phyloP scores from a whole-genome alignment of 139 green algal species.

The Chlorella ohadii region DNA sequence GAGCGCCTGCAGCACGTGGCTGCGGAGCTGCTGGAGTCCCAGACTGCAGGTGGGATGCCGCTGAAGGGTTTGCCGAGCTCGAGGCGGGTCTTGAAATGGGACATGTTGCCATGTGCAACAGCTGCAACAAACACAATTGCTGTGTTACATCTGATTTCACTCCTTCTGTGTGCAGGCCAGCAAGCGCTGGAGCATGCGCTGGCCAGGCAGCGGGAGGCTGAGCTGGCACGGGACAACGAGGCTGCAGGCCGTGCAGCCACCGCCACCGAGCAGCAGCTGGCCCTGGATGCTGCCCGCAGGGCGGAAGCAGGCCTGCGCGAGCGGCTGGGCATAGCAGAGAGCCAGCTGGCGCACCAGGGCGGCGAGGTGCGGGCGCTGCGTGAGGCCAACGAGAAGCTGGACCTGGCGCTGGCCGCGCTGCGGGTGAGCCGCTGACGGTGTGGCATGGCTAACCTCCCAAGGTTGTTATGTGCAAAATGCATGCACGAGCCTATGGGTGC shows the following conservation, averaged over 20 bases:
- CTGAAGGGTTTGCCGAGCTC: background rate
- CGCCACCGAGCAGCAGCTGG: background rate
- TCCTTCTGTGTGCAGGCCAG: slow-evolving; percentile 6
- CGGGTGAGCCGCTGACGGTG: too few relatives aligned
- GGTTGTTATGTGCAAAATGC: too few relatives aligned
- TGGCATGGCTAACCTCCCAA: too few relatives aligned
- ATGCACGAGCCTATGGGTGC: too few relatives aligned
- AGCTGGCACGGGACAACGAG: background rate
- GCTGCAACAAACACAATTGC: background rate
- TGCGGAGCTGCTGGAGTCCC: background rate
- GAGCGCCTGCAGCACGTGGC: slow-evolving; percentile 25
- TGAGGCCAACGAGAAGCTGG: slow-evolving; percentile 31
- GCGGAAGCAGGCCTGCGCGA: slow-evolving; percentile 6
- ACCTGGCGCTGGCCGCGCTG: slow-evolving; percentile 1
- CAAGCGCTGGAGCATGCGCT: background rate
- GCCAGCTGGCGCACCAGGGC: slow-evolving; percentile 20
- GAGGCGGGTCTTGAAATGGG: too few relatives aligned
- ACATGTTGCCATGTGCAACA: too few relatives aligned
- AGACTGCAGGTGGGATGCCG: background rate
- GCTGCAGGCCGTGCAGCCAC: background rate
- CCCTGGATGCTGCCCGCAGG: background rate
- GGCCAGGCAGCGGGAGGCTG: slow-evolving; percentile 9
- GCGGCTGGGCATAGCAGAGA: slow-evolving; percentile 14
- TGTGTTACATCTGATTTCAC: background rate
- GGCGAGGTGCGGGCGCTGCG: slow-evolving; percentile 28